phyloP scores from a whole-genome alignment of 108 stramenopile genomes.

The Pseudonitzschia multiseries region DNA sequence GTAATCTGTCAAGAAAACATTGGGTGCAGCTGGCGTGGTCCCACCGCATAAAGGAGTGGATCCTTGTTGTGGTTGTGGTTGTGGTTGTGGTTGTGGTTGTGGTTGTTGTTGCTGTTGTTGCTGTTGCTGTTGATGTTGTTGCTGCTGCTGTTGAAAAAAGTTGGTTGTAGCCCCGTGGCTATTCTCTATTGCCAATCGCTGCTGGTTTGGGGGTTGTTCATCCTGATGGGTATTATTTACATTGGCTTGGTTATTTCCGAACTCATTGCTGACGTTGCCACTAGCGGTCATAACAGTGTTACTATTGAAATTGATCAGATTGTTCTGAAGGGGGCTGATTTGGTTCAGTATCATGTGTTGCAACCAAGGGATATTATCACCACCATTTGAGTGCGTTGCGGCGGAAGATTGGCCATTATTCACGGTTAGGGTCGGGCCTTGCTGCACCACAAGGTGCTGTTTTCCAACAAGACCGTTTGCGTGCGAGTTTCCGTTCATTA shows the following conservation, averaged over 20 bases:
- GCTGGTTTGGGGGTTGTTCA: neutral
- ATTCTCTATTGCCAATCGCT: neutral
- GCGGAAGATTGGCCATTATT: neutral
- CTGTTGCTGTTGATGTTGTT: neutral
- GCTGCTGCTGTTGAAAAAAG: neutral
- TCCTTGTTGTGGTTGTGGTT: neutral
- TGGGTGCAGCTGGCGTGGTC: neutral
- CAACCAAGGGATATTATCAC: neutral
- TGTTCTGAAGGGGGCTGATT: neutral
- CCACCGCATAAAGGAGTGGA: neutral
- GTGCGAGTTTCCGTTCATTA: neutral
- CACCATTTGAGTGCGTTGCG: neutral
- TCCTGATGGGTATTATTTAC: neutral
- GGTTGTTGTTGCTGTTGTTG: conserved; percentile 2
- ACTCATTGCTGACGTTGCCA: neutral
- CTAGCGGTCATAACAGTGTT: neutral
- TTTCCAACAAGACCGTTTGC: conserved; percentile 12
- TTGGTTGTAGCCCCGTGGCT: neutral
- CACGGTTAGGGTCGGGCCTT: neutral
- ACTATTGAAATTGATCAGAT: neutral
- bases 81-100: neutral
- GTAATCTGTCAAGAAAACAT: too few relatives aligned
- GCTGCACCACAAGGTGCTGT: neutral
- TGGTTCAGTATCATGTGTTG: conserved; percentile 7
- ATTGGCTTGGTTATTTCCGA: neutral